Evolutionary conservation across 352 stramenopile genomes (phyloP), one percentile per base, ranked within the genome.

Genomic region (Phytophthora macrochlamydospora): DNA sequence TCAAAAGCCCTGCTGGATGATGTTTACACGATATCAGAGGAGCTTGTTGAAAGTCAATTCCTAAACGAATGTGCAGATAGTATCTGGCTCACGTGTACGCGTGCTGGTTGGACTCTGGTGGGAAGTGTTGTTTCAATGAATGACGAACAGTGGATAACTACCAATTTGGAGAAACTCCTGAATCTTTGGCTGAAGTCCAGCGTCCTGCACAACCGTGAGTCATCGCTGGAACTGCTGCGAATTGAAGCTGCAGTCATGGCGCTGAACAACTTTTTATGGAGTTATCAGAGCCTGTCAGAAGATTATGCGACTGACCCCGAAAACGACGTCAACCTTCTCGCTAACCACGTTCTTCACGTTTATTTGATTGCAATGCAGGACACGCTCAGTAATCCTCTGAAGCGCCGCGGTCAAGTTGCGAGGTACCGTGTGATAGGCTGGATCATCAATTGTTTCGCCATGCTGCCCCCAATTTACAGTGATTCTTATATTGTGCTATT

Each of bases 21-120:
- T 30, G 80, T 94, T 13, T 83, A 92, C 48, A 63, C 67, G 32
- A 78, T 92, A 14, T 89, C 88, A 1, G 82, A 91, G 53, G 71
- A 82, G 48, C 79, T 96, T 40, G 70, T 96, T 8, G 83, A 89
- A 45, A 93, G 82, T 46, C 89, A 96, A 58, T 95, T 93, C 52
- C 65, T 87, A 24, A 83, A 87, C 59, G 76, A 83, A 28, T 93
- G 82, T 58, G 69, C 75, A 2, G 89, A 96, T 61, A 93, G 87
- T 55, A 83, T 95, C 33, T 96, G 89, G 89, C 69, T 96, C 35
- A 96, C 89, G 9, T 96, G 87, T 56, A 96, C 89, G 5, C 87
- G 89, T 13, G 89, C 85, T 51, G 89, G 89, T 13, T 96, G 89
- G 89, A 89, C 75, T 4, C 46, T 96, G n/a, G 62, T 94, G 7